Evolutionary conservation across 108 stramenopile species (phyloP).

Genomic region (Epipyxis sp.): DNA sequence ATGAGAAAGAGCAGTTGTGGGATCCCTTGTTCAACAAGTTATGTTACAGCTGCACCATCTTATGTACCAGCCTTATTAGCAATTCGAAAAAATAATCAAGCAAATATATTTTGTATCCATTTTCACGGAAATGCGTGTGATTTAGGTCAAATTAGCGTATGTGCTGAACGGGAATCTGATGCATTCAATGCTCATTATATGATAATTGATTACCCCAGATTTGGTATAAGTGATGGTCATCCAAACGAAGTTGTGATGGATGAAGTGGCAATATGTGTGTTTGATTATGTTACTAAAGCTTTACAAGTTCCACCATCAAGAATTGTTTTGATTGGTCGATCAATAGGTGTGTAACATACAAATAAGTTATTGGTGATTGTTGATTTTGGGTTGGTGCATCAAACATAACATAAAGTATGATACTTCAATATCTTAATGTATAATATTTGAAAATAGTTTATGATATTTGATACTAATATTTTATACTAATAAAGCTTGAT

Average conservation of each 20-base stretch:
- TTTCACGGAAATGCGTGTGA: conserved; percentile 25
- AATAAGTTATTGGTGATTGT: too few relatives aligned
- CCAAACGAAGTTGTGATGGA: not conserved
- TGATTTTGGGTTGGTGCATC: too few relatives aligned
- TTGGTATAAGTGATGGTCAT: conserved; percentile 11
- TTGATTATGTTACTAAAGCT: not conserved
- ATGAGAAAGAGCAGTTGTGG: not conserved
- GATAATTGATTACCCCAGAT: conserved; percentile 2
- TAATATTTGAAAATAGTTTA: too few relatives aligned
- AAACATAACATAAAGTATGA: too few relatives aligned
- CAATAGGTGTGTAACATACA: too few relatives aligned
- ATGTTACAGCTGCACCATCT: not conserved
- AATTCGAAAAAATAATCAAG: not conserved
- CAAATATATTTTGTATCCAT: conserved; percentile 24
- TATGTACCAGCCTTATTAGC: not conserved
- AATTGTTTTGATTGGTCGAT: conserved; percentile 23
- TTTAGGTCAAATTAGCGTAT: conserved; percentile 1
- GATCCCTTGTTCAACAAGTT: not conserved
- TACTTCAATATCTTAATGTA: too few relatives aligned
- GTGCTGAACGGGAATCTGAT: not conserved
- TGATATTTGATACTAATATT: too few relatives aligned
- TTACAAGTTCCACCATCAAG: not conserved
- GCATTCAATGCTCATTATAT: conserved; percentile 18
- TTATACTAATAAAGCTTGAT: too few relatives aligned
- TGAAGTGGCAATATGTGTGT: conserved; percentile 6